A percentile compares a stretch with the other conserved stretches of the same genome.
phyloP scores from a whole-genome alignment of 1,284 basidiomycete genomes.

The Tilletiaria anomala region DNA sequence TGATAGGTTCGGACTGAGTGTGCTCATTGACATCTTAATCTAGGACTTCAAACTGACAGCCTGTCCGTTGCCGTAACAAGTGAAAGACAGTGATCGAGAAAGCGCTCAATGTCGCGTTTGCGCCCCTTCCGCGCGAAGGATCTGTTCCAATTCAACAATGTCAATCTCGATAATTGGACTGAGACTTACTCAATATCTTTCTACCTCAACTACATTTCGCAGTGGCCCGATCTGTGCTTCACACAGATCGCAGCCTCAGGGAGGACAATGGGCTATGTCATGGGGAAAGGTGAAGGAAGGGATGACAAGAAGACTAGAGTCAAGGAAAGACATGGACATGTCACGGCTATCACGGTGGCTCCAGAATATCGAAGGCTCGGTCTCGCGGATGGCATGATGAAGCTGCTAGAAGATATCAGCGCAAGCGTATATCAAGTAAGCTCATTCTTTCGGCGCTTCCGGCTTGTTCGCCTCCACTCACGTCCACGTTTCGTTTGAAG shows the following conservation, averaged over 20 bases:
- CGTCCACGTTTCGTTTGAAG: slow-evolving; percentile 32
- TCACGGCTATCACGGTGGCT: slow-evolving; percentile 78
- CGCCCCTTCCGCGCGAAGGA: slow-evolving; percentile 71
- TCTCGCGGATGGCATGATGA: slow-evolving; percentile 67
- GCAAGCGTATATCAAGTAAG: slow-evolving; percentile 41
- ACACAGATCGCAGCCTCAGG: slow-evolving; percentile 50
- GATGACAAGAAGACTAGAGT: too few species aligned
- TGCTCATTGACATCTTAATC: too few species aligned
- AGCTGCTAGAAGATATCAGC: slow-evolving; percentile 63
- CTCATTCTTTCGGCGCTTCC: neutral
- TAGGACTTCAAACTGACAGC: too few species aligned
- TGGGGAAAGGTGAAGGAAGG: slow-evolving; percentile 31
- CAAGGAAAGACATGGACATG: slow-evolving; percentile 46
- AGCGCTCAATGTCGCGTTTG: slow-evolving; percentile 57
- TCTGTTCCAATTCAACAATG: slow-evolving; percentile 82
- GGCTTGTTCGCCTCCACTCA: neutral
- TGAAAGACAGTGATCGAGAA: too few species aligned
- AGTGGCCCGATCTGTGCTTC: slow-evolving; percentile 78
- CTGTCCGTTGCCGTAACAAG: too few species aligned
- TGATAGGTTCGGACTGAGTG: too few species aligned
- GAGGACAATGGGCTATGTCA: slow-evolving; percentile 20
- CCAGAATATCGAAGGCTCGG: slow-evolving; percentile 74
- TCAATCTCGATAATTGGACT: slow-evolving; percentile 83
- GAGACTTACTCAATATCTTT: slow-evolving; percentile 79
- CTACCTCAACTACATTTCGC: slow-evolving; percentile 68